Percentiles rank a stretch among this genome's conserved stretches.
phyloP scores from a whole-genome alignment of 306 rosid genomes.

The Sindora glabra region DNA sequence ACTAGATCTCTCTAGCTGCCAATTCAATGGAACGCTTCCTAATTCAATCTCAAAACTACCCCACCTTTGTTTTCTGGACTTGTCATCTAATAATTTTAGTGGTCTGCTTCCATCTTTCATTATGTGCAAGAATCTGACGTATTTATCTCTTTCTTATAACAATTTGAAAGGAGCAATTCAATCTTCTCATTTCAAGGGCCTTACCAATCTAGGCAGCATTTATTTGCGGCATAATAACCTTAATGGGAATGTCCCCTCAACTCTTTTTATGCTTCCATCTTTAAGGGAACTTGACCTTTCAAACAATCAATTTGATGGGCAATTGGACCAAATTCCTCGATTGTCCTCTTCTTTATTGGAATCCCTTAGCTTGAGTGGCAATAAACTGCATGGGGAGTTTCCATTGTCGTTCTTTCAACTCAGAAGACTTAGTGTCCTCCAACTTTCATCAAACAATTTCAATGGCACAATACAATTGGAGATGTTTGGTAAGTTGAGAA shows the following conservation, averaged over 20 bases:
- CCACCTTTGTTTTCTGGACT: neutral
- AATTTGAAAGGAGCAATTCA: neutral
- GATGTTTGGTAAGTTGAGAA: neutral
- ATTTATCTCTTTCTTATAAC: neutral
- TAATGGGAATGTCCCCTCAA: neutral
- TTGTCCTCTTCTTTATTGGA: slow-evolving; percentile 19
- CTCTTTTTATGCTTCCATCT: neutral
- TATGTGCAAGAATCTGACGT: neutral
- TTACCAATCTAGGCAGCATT: neutral
- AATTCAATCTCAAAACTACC: neutral
- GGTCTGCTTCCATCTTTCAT: slow-evolving; percentile 4
- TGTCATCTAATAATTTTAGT: neutral
- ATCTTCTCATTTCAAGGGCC: neutral
- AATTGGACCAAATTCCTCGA: neutral
- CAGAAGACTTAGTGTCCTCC: neutral
- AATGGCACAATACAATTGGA: neutral
- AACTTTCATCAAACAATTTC: slow-evolving; percentile 31
- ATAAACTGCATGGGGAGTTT: too few relatives aligned
- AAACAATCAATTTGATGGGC: slow-evolving; percentile 1
- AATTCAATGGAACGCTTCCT: neutral
- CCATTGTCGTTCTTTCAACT: slow-evolving; percentile 1
- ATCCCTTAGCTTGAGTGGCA: too few relatives aligned
- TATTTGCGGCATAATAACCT: neutral
- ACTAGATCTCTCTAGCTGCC: neutral
- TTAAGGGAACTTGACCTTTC: neutral